Base-by-base conservation (phyloP, 202 grass and related monocot species). In the Eragrostis tef region DNA sequence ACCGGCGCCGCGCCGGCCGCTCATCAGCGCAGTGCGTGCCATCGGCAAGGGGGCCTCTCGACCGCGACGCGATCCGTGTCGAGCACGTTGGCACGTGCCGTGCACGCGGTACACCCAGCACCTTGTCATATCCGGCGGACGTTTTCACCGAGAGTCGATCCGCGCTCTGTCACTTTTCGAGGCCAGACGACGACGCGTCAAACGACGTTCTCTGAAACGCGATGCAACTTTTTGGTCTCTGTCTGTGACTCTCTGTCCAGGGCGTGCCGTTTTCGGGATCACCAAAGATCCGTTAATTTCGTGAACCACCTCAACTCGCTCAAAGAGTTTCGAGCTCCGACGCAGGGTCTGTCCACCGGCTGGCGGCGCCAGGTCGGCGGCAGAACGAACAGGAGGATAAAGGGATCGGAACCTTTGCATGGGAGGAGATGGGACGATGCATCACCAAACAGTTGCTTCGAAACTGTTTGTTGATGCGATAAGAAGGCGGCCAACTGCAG, bases 81-180 rank as follows among this genome's bases (percentile, higher is more conserved):
- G 6, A 7, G 6, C 14, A 7, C 46, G 9, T 51, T 47, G 29
- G 47, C 71, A 11, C 31, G 17, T 36, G 67, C 12, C 21, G 13
- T 19, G 69, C 44, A 52, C 19, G 39, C 16, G 61, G 27, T 9
- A 21, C 31, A 11, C 53, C 27, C 11, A 56, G 34, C 59, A 2
- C 0, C 13, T 36, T 47, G 81, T 75, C 81, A 46, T 22, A 57
- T 46, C 61, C 3, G 29, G 15, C 61, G 81, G 81, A 56, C 70
- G 12, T 43, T 42, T 19, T 34, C 45, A 5, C 13, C 6, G 68
- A 41, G 0, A 31, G 29, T 31, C n/a, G n/a, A n/a, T n/a, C 39
- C 20, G 25, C 44, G 70, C 70, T 16, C 59, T 64, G 25, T 24
- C 45, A 29, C n/a, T 21, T 54, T 0, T n/a, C 26, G 5, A n/a